Base-by-base conservation (phyloP, 371 early-diverging fungal genomes). In the Apophysomyces ossiformis region DNA sequence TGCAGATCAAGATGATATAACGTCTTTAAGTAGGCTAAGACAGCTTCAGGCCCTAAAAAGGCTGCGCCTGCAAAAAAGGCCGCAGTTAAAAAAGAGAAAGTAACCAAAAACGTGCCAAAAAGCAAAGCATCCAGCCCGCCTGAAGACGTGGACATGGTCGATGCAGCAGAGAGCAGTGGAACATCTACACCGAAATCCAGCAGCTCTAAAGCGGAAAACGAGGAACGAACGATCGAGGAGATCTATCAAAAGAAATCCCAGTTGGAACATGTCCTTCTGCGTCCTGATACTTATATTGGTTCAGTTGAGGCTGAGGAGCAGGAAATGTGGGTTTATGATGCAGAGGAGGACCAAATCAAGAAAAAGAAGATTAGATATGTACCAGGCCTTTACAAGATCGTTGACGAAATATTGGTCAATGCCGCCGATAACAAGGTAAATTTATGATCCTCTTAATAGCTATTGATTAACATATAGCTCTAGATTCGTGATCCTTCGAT, bases 251-350 rank as follows among this genome's bases (percentile, higher is more conserved):
- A 98, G 74, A 99, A 99, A 76, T 93, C 99, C 5, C 99, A 97
- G 57, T 78, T 99, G 16, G 99, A 99, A 79, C 99, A 99, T 72
- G 98, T 99, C 58, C 79, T 99, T 45, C 83, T 99, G 43, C 92
- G 99, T 43, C 99, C 99, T 0, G 99, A 99, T 75, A 98, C 99
- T 3, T 99, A 99, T 78, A 98, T 99, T 75, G 99, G 99, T 5
- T 96, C 99, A 0, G 90, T 94, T 36, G 99, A 99, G 78, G 82
- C 88, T 45, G 91, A 92, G 58, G 87, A 89, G 32, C 88, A 90
- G 58, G 79, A 86, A 44, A 91, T 99, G 89, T 99, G 98, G 95
- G 86, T 98, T 1, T 92, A 88, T 69, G 88, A 93, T 69, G 76
- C 76, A 3, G 78, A 85, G 46, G 78, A 84, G 18, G 80, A 86